A percentile compares a stretch with the other conserved stretches of the same genome.
These are phyloP conservation scores for Neonectria neomacrospora DNA, from an alignment of 2,329 filamentous ascomycete species.

Conservation along the genomic window DNA sequence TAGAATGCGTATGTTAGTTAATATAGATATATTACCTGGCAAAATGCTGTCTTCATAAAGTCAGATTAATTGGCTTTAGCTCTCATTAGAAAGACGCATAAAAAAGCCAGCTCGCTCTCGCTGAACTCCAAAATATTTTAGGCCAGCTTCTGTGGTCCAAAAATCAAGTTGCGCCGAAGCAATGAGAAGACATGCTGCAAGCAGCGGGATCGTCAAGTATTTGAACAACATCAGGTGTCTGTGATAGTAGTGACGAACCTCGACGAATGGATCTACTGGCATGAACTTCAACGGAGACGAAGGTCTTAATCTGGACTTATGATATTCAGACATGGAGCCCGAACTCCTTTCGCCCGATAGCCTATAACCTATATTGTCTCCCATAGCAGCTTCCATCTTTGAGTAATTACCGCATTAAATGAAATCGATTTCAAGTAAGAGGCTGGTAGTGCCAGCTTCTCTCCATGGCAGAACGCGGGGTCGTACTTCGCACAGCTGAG, in stretches of 20 bases:
- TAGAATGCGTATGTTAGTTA: too few species aligned
- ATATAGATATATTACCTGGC: too few species aligned
- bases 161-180: conserved; percentile 5
- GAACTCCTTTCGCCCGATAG: not conserved
- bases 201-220: not conserved
- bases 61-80: too few species aligned
- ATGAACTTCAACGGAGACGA: not conserved
- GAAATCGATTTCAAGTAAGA: not conserved
- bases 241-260: not conserved
- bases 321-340: not conserved
- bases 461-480: not conserved
- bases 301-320: not conserved
- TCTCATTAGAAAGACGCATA: too few species aligned
- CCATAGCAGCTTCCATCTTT: not conserved
- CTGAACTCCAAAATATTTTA: conserved; percentile 10
- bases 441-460: not conserved
- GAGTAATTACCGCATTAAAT: not conserved
- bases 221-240: not conserved
- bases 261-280: not conserved
- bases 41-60: too few species aligned
- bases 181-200: not conserved
- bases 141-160: conserved; percentile 11
- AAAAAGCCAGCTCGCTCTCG: conserved; percentile 11
- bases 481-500: not conserved
- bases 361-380: not conserved